These are phyloP conservation scores for Cystobasidium pallidum DNA, from an alignment of 1,284 basidiomycete genomes.

Conservation along the genomic window DNA sequence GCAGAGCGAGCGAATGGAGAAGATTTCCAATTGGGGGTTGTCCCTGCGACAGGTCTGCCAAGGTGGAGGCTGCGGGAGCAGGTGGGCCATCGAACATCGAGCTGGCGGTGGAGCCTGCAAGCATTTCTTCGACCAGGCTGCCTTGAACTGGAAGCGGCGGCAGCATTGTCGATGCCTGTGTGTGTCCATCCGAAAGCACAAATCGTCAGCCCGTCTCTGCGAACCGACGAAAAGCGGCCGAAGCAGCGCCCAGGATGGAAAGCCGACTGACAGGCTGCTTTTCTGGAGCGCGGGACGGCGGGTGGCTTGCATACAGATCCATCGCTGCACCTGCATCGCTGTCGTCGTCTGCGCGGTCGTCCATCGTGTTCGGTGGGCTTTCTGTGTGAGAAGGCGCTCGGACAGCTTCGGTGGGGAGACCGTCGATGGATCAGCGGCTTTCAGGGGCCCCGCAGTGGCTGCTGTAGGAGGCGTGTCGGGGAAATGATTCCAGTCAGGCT, in stretches of 20 bases:
- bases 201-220: not conserved
- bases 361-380: no score
- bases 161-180: not conserved
- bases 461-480: no score
- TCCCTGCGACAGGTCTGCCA: not conserved
- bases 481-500: no score
- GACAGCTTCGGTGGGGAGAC: not conserved
- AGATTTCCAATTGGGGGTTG: not conserved
- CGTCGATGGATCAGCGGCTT: no score
- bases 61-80: not conserved
- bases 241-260: not conserved
- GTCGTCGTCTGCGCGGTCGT: not conserved
- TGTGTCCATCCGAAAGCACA: not conserved
- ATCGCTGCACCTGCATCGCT: not conserved
- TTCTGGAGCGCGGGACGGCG: not conserved
- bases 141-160: not conserved
- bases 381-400: not conserved
- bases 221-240: not conserved
- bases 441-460: no score
- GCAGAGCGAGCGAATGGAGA: not conserved
- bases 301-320: slow-evolving; percentile 4
- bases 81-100: not conserved
- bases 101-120: not conserved
- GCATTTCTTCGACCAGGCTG: not conserved
- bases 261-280: slow-evolving; percentile 7